These are phyloP conservation scores for Barnettozyma vustinii DNA, from an alignment of 805 yeast species.

Conservation along the genomic window DNA sequence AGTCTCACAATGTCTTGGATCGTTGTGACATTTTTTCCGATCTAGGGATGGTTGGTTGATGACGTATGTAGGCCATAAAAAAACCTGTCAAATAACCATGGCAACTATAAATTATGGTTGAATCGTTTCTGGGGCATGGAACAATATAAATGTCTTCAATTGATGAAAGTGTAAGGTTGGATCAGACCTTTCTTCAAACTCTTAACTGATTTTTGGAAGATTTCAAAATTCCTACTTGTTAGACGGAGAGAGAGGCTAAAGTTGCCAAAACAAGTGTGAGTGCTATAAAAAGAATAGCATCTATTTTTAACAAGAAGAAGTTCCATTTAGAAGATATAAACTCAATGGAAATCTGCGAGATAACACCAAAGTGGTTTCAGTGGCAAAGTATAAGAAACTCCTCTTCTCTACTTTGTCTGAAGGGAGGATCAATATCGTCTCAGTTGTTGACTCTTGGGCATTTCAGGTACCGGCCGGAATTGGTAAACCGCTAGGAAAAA, in stretches of 20 bases:
- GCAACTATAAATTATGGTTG: not conserved
- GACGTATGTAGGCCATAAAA: not conserved
- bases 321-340: too few species aligned
- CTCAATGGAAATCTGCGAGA: not conserved
- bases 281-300: not conserved
- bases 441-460: not conserved
- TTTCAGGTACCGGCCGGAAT: not conserved
- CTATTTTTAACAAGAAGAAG: not conserved
- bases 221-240: too few species aligned
- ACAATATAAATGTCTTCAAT: not conserved
- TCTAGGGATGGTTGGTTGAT: too few species aligned
- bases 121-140: not conserved
- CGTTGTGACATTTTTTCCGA: too few species aligned
- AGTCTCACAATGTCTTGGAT: too few species aligned
- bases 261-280: not conserved
- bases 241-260: too few species aligned
- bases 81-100: conserved; percentile 3
- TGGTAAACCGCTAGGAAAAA: not conserved
- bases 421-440: not conserved
- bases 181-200: too few species aligned
- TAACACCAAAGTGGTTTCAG: not conserved
- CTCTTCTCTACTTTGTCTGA: not conserved
- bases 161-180: too few species aligned
- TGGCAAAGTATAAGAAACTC: not conserved
- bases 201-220: too few species aligned